Evolutionary conservation across 352 stramenopile species (phyloP).

Genomic region (Phytophthora pluvialis): DNA sequence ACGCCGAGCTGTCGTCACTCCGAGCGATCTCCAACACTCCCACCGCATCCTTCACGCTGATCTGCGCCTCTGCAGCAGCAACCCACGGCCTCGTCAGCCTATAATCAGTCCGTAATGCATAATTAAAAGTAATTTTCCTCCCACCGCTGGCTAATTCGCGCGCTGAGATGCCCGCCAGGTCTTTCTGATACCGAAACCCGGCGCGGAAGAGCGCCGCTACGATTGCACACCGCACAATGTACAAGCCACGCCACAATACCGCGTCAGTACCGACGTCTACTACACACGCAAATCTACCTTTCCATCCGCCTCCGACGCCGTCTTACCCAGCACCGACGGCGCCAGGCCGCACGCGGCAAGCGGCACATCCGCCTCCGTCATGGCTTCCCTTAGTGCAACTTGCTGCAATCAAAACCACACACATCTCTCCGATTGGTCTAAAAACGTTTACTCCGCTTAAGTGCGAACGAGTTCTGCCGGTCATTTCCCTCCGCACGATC

Average conservation of each 20-base stretch:
- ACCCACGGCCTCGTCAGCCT: not conserved
- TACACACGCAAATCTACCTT: not conserved
- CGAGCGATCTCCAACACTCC: constrained; percentile 35
- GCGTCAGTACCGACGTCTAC: constrained; percentile 2
- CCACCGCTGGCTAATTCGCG: constrained; percentile 67
- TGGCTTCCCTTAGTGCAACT: constrained; percentile 24
- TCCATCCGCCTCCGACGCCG: not conserved
- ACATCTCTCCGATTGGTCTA: not conserved
- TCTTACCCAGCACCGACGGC: constrained; percentile 61
- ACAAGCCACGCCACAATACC: not conserved
- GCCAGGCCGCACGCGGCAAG: constrained; percentile 63
- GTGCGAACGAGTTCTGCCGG: constrained; percentile 29
- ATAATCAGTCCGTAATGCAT: too few relatives aligned
- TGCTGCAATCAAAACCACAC: constrained; percentile 9
- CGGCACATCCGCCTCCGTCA: constrained; percentile 36
- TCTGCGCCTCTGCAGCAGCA: constrained; percentile 45
- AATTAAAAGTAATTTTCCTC: not conserved
- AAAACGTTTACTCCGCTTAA: constrained; percentile 20
- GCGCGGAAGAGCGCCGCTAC: constrained; percentile 65
- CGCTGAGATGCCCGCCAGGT: constrained; percentile 54
- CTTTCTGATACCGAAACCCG: constrained; percentile 64
- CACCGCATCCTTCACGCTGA: constrained; percentile 47
- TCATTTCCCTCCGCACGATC: constrained; percentile 49
- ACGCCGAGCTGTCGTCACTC: not conserved
- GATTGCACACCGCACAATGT: not conserved